Evolutionary conservation across 805 yeast species (phyloP).

Genomic region (Pichia deserticola): DNA sequence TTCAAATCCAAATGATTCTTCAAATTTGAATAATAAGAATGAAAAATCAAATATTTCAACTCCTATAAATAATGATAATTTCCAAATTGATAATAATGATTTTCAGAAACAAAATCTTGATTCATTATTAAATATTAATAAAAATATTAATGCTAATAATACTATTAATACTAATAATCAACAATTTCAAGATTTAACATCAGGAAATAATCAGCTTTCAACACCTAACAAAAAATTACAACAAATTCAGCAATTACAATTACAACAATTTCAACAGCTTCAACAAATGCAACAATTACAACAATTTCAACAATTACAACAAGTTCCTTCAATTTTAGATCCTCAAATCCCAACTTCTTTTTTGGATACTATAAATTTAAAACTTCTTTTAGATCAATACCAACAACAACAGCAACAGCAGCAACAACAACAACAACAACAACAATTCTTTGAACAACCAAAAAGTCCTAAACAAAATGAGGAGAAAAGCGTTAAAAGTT

Average conservation of each 20-base stretch:
- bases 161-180: too few relatives aligned
- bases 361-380: neutral
- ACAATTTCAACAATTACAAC: neutral
- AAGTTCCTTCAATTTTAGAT: too few relatives aligned
- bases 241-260: conserved; percentile 5
- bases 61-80: neutral
- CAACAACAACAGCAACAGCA: neutral
- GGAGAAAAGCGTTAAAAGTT: too few relatives aligned
- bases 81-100: too few relatives aligned
- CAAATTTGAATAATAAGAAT: too few relatives aligned
- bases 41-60: neutral
- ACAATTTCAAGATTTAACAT: too few relatives aligned
- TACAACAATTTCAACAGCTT: conserved; percentile 14
- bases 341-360: neutral
- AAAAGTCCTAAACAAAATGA: neutral
- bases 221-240: neutral
- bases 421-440: too few relatives aligned
- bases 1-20: too few relatives aligned
- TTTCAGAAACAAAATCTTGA: neutral
- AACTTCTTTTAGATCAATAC: neutral
- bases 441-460: neutral
- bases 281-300: conserved; percentile 10
- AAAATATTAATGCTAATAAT: too few relatives aligned
- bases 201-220: too few relatives aligned
- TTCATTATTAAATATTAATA: neutral